phyloP scores from a whole-genome alignment of 2,329 filamentous ascomycete species.

The Scopulariopsis brevicaulis region DNA sequence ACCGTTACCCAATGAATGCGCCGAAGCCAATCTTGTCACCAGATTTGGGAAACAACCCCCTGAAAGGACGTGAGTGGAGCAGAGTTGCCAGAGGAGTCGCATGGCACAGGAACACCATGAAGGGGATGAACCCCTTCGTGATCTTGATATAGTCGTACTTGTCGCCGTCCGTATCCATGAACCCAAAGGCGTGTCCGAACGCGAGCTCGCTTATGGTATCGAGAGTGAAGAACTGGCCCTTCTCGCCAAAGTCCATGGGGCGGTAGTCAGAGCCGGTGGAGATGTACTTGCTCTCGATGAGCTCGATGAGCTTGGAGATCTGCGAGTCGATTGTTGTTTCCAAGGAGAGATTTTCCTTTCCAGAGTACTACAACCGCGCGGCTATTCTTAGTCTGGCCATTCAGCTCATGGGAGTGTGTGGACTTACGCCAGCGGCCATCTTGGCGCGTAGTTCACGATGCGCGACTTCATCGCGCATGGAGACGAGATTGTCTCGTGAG shows the following conservation, averaged over 20 bases:
- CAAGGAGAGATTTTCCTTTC: constrained; percentile 35
- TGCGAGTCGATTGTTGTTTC: constrained; percentile 37
- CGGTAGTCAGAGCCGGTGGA: constrained; percentile 20
- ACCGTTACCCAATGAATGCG: constrained; percentile 20
- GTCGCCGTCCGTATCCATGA: constrained; percentile 33
- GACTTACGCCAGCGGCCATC: constrained; percentile 31
- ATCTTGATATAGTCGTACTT: constrained; percentile 35
- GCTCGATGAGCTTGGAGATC: constrained; percentile 29
- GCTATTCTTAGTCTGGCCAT: not conserved
- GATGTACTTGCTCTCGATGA: constrained; percentile 35
- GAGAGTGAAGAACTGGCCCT: constrained; percentile 40
- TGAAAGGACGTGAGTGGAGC: constrained; percentile 26
- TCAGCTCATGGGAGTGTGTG: not conserved
- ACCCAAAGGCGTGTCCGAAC: constrained; percentile 38
- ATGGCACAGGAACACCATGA: constrained; percentile 28
- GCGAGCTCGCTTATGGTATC: constrained; percentile 43
- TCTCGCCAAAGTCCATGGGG: constrained; percentile 33
- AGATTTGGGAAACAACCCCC: constrained; percentile 26
- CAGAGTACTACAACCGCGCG: constrained; percentile 1
- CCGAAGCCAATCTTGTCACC: constrained; percentile 26
- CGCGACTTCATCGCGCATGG: constrained; percentile 30
- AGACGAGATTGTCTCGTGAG: constrained; percentile 39
- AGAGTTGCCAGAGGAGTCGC: constrained; percentile 28
- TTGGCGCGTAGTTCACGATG: constrained; percentile 31
- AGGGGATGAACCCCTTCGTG: constrained; percentile 26